These are phyloP conservation scores for Geranium incanum DNA, from an alignment of 441 rosid species.

Conservation along the genomic window DNA sequence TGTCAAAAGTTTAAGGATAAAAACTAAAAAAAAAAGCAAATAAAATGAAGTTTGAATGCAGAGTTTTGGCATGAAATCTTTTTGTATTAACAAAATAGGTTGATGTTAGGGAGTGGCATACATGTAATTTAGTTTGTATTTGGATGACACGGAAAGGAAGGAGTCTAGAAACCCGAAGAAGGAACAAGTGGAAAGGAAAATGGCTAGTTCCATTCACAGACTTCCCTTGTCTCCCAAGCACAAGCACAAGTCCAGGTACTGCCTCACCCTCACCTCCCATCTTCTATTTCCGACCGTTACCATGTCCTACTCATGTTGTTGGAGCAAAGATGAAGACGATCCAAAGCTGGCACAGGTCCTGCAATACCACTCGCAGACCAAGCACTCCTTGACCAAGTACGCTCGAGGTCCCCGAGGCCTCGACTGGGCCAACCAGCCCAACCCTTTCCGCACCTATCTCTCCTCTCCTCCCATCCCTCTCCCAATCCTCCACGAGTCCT, in stretches of 20 bases:
- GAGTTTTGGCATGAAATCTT: no score
- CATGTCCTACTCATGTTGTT: not conserved
- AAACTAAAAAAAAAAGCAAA: no score
- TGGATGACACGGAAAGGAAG: no score
- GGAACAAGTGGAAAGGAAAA: not conserved
- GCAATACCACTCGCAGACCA: constrained; percentile 65
- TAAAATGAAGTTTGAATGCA: no score
- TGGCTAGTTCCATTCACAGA: not conserved
- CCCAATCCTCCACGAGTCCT: not conserved
- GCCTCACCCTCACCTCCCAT: not conserved
- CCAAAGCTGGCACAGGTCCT: constrained; percentile 39
- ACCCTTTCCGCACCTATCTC: constrained; percentile 72
- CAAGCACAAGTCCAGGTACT: not conserved
- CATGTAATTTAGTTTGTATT: no score
- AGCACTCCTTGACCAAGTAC: constrained; percentile 55
- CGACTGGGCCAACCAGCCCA: constrained; percentile 91
- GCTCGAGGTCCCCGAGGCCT: constrained; percentile 83
- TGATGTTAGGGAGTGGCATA: no score
- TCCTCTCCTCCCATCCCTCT: constrained; percentile 58
- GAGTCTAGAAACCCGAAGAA: not conserved
- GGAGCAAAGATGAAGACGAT: constrained; percentile 15
- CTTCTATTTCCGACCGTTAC: not conserved
- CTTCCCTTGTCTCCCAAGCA: not conserved
- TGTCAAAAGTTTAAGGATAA: no score
- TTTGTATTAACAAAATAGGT: no score